Evolutionary conservation across 805 yeast species (phyloP), one percentile per base, ranked within the genome.

Genomic region (Candida glaebosa): DNA sequence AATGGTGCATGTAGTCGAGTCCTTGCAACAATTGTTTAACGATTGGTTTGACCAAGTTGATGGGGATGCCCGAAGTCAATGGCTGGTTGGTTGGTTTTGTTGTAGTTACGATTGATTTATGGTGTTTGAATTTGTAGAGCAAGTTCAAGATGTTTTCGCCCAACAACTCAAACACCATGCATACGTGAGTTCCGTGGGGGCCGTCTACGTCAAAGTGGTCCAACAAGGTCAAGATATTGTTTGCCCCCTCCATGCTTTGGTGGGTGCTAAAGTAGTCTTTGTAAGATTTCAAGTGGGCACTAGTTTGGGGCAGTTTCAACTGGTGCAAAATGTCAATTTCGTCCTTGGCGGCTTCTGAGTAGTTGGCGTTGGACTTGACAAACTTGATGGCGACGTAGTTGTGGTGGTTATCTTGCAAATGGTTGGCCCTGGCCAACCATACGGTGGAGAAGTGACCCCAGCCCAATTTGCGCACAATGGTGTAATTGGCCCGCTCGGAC

Each of bases 381-480:
- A 81, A 75, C 52, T 81, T 81, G 49, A 81, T 66, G 17, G 86
- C 86, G 43, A 78, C 83, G 50, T 78, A 82, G 20, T 65, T 54
- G 14, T 64, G 63, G 30, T 49, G 20, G 25, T 38, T 42, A n/a
- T n/a, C n/a, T n/a, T n/a, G n/a, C n/a, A n/a, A n/a, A n/a, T n/a
- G n/a, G 28, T 48, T 31, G 10, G 50, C 41, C 32, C 49, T 54
- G 1, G 84, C 84, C 20, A 81, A 57, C 86, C 86, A 81, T n/a
- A 81, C 87, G 1, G 86, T 80, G 31, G 83, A 76, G 50, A 81
- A 81, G 52, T 81, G 84, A 26, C 87, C 87, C 84, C 84, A 79
- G 2, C 87, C 87, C 6, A 81, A 61, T 55, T 81, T 81, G 20
- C 84, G 61, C 16, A 77, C 63, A 18, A 79, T 60, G 6, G 62